Evolutionary conservation across 2,329 filamentous ascomycete species (phyloP).

Genomic region (Arthrocladium fulminans): DNA sequence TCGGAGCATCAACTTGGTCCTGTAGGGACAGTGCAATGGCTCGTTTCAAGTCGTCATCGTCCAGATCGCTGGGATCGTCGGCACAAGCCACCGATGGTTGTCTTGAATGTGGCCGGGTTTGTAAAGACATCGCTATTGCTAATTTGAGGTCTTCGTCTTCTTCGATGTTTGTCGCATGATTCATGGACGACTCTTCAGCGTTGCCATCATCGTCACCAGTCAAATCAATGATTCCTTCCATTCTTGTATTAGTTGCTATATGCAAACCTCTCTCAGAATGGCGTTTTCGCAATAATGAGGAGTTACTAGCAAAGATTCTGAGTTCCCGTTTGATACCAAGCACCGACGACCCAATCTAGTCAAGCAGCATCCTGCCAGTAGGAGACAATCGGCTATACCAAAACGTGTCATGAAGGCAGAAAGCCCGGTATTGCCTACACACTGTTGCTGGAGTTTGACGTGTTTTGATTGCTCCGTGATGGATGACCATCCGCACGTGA

Average conservation of each 20-base stretch:
- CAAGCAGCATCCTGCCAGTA: background rate
- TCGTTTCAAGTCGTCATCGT: conserved; percentile 30
- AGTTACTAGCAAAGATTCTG: background rate
- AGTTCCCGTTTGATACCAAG: background rate
- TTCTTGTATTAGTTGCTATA: background rate
- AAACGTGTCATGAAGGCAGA: background rate
- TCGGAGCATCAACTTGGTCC: conserved; percentile 20
- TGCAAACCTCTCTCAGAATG: background rate
- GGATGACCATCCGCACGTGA: too few species aligned
- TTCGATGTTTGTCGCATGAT: background rate
- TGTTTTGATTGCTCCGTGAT: too few species aligned
- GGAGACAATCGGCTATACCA: background rate
- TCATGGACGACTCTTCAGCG: background rate
- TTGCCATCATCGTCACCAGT: background rate
- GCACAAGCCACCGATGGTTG: conserved; percentile 13
- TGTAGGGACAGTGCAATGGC: conserved; percentile 29
- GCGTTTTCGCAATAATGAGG: background rate
- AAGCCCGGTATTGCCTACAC: too few species aligned
- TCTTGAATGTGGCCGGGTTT: conserved; percentile 11
- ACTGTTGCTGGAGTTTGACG: too few species aligned
- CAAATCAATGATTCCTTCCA: conserved; percentile 10
- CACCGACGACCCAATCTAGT: background rate
- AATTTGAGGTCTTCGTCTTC: conserved; percentile 31
- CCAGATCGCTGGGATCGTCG: conserved; percentile 17
- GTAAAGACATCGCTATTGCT: conserved; percentile 28